Evolutionary conservation across 2,329 filamentous ascomycete species (phyloP).

Genomic region (Botrytis paeoniae): DNA sequence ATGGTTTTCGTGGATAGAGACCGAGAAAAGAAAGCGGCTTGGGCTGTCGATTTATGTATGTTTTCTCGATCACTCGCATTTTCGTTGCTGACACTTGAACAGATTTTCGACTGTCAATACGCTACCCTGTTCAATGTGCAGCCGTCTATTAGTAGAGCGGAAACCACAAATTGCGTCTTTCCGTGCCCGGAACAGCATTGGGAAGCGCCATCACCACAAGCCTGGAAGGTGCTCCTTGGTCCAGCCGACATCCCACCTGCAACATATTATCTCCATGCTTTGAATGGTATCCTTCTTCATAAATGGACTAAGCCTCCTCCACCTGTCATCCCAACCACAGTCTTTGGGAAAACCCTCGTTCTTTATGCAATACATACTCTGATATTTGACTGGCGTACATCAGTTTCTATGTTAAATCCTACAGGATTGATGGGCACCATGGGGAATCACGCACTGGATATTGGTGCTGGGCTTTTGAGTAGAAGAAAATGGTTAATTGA

Average conservation of each 20-base stretch:
- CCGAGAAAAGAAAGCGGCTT: constrained; percentile 34
- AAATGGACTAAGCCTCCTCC: constrained; percentile 35
- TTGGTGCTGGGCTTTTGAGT: constrained; percentile 29
- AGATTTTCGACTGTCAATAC: constrained; percentile 36
- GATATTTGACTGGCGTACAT: constrained; percentile 36
- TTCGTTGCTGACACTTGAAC: background rate
- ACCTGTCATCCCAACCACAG: constrained; percentile 26
- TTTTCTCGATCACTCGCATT: background rate
- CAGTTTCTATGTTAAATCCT: constrained; percentile 34
- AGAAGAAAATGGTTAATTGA: constrained; percentile 30
- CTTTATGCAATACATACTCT: constrained; percentile 36
- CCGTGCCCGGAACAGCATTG: constrained; percentile 33
- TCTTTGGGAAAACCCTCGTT: constrained; percentile 33
- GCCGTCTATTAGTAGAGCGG: constrained; percentile 34
- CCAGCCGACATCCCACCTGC: constrained; percentile 26
- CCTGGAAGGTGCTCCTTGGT: constrained; percentile 31
- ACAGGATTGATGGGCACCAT: constrained; percentile 33
- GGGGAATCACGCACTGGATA: constrained; percentile 30
- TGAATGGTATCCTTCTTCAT: constrained; percentile 33
- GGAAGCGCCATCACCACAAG: constrained; percentile 28
- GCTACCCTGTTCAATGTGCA: constrained; percentile 35
- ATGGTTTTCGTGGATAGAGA: constrained; percentile 36
- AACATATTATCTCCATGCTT: constrained; percentile 33
- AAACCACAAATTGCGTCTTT: constrained; percentile 36
- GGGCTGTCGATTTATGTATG: constrained; percentile 35